Base-by-base conservation (phyloP, 1,284 basidiomycete genomes). In the Trametes polyzona region DNA sequence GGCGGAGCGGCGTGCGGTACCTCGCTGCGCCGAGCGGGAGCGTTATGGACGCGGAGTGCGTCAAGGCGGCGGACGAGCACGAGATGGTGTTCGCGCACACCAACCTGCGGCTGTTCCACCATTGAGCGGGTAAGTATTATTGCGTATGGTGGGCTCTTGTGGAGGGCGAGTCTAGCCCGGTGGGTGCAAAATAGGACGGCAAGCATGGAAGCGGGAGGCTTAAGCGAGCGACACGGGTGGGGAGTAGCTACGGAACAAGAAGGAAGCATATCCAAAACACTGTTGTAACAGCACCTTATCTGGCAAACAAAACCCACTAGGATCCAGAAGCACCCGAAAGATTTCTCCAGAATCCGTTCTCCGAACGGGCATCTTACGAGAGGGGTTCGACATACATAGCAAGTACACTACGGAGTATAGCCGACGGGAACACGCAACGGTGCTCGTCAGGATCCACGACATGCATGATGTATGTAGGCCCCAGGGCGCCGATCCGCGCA, bases 31-130 rank as follows among this genome's bases (percentile, higher is more conserved):
- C 96, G 1, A 90, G 91, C 52, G 96, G 96, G 52, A 96, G 93
- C 65, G 95, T 99, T 57, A 98, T 98, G 96, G 96, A 99, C 70
- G 86, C 77, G 47, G 95, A 95, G 73, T 96, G 96, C 70, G 88
- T 98, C 78, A 94, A 93, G 76, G 92, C 93, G 7, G 95, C 95
- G 16, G 88, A 98, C 74, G 95, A 97, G 76, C 88, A 92, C 68
- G 83, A 78, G 36, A 92, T 96, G 36, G 90, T 95, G 58, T 96
- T 95, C 75, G 87, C 86, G 42, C 93, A 96, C 73, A 95, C 93
- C 12, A 81, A 84, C 53, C 71, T 95, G 62, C 81, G 92, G 57
- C 74, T 93, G 58, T 93, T 93, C 87, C 91, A 93, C 65, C 91
- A 93, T 69, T 93, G 76, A 79, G 63, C 24, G 39, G 21, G 4